Percentiles rank a stretch among this genome's conserved stretches.
Conservation (phyloP, 2,329 filamentous ascomycete genomes). For the Aspergillus costaricaensis region DNA sequence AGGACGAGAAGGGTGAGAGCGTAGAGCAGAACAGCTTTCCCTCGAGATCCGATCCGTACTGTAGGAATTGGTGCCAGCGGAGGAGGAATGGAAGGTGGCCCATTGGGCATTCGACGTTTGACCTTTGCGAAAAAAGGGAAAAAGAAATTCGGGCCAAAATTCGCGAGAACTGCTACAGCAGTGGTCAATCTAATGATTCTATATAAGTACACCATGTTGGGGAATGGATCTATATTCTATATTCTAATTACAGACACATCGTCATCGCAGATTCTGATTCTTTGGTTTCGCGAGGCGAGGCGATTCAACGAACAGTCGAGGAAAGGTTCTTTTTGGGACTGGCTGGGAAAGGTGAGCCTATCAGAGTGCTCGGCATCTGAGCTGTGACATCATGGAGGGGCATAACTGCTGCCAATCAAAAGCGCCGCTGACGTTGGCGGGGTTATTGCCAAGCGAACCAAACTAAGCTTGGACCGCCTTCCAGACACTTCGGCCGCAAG, state of each 20-base stretch:
- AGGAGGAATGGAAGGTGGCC: too few relatives aligned
- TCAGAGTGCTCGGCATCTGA: background rate
- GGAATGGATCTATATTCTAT: background rate
- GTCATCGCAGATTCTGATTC: conserved; percentile 4
- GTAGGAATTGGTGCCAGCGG: background rate
- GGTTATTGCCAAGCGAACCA: conserved; percentile 12
- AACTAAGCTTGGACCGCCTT: conserved; percentile 17
- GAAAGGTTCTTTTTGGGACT: conserved; percentile 12
- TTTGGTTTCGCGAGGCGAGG: background rate
- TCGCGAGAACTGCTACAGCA: background rate
- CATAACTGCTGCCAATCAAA: conserved; percentile 14
- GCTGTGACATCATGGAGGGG: conserved; percentile 17
- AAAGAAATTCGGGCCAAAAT: background rate
- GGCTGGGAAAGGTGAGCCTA: conserved; percentile 2
- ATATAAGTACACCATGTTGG: background rate
- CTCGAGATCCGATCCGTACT: background rate
- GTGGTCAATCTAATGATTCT: background rate
- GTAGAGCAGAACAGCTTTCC: background rate
- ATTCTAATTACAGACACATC: background rate
- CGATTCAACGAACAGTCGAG: conserved; percentile 4
- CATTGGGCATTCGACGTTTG: background rate
- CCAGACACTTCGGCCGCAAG: conserved; percentile 10
- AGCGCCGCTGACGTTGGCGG: conserved; percentile 20
- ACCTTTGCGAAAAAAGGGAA: too few relatives aligned
- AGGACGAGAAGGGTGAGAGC: background rate